A percentile compares a stretch with the other conserved stretches of the same genome.
Evolutionary conservation across 169 alveolate species (phyloP).

Genomic region (Cryptosporidium sp.): DNA sequence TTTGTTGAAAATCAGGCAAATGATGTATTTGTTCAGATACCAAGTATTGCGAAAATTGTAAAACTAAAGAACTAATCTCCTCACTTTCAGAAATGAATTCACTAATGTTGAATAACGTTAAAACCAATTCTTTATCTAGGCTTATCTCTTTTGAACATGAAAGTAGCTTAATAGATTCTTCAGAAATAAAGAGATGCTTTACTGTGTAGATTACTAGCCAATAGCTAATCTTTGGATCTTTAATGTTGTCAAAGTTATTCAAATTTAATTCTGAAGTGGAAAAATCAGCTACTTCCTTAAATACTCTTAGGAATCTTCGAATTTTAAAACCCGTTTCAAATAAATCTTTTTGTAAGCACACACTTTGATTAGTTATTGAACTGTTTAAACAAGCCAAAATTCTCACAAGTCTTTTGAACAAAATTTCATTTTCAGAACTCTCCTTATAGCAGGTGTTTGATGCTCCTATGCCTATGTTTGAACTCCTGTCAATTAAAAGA

Average conservation of each 20-base stretch:
- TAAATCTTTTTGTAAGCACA: not conserved
- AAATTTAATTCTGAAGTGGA: not conserved
- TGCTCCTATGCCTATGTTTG: not conserved
- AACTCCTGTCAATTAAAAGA: conserved; percentile 22
- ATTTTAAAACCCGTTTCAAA: conserved; percentile 40
- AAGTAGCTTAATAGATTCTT: not conserved
- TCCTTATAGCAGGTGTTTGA: not conserved
- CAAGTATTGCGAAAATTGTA: not conserved
- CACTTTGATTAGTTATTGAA: not conserved
- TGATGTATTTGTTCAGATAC: no score
- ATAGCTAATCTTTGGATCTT: conserved; percentile 2
- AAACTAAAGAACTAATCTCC: not conserved
- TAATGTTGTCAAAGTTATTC: not conserved
- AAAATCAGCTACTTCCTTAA: not conserved
- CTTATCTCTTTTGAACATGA: not conserved
- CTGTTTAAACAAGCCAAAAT: not conserved
- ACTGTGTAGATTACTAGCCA: conserved; percentile 7
- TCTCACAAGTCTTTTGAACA: not conserved
- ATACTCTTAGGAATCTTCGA: conserved; percentile 30
- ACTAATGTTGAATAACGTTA: not conserved
- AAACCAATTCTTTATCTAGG: not conserved
- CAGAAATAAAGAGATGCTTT: not conserved
- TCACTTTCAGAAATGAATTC: not conserved
- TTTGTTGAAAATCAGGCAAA: not conserved
- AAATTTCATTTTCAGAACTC: not conserved